Evolutionary conservation across 2,329 filamentous ascomycete species (phyloP).

Genomic region (Pestalotiopsis sp.): DNA sequence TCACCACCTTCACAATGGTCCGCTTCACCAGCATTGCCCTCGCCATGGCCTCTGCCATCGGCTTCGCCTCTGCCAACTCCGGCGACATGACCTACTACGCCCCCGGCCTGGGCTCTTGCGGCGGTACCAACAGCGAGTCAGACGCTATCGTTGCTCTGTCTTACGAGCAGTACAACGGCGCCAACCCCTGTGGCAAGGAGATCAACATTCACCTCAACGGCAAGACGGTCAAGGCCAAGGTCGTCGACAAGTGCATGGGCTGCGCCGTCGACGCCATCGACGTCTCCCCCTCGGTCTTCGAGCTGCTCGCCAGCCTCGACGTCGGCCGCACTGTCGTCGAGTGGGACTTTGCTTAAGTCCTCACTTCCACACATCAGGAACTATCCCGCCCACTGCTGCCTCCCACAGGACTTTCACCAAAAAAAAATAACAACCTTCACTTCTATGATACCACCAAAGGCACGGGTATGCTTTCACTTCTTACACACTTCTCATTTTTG

Average conservation of each 20-base stretch:
- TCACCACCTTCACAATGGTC: conserved; percentile 6
- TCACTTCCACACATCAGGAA: background rate
- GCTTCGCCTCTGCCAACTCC: conserved; percentile 5
- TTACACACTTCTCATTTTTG: background rate
- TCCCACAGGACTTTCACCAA: background rate
- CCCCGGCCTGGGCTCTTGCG: conserved; percentile 12
- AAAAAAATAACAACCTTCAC: background rate
- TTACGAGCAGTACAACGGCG: background rate
- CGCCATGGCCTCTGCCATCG: conserved; percentile 6
- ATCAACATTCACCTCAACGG: conserved; percentile 20
- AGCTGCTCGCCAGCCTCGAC: conserved; percentile 22
- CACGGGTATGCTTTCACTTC: background rate
- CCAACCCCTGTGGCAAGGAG: conserved; percentile 17
- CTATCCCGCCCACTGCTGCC: background rate
- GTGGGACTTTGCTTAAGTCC: conserved; percentile 21
- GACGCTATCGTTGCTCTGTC: conserved; percentile 13
- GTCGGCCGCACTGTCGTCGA: conserved; percentile 26
- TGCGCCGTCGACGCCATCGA: conserved; percentile 31
- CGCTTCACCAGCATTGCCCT: conserved; percentile 8
- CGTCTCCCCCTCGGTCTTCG: conserved; percentile 32
- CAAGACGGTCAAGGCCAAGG: conserved; percentile 25
- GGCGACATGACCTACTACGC: conserved; percentile 16
- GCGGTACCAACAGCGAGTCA: conserved; percentile 3
- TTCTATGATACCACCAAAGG: background rate
- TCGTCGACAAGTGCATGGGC: conserved; percentile 33